These are phyloP conservation scores for Phytophthora pistaciae DNA, from an alignment of 352 stramenopile species.

Conservation along the genomic window DNA sequence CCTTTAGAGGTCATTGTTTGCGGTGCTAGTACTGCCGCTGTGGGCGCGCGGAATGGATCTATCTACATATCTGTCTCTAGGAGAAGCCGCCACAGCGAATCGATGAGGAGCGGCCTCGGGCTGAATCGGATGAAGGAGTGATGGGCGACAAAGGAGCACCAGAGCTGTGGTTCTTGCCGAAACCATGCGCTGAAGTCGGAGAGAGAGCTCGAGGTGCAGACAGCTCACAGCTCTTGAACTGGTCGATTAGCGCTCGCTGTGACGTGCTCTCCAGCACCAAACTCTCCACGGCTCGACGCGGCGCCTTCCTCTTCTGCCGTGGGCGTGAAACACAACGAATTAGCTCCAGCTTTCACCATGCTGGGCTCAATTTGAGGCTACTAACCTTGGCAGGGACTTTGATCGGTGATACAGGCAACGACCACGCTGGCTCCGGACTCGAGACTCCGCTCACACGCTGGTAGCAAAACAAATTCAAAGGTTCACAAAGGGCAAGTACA, in stretches of 20 bases:
- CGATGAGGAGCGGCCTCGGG: constrained; percentile 5
- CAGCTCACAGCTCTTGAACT: constrained; percentile 58
- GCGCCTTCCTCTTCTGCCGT: constrained; percentile 13
- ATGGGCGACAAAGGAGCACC: constrained; percentile 26
- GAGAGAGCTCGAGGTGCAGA: constrained; percentile 15
- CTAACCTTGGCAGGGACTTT: constrained; percentile 41
- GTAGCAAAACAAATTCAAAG: not conserved
- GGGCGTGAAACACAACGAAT: not conserved
- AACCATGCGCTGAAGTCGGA: not conserved
- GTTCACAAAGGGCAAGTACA: not conserved
- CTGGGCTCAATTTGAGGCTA: not conserved
- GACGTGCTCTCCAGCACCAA: constrained; percentile 58
- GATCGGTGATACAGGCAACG: constrained; percentile 61
- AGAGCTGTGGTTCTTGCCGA: not conserved
- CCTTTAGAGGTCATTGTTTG: constrained; percentile 1
- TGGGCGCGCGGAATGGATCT: not conserved
- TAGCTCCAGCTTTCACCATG: not conserved
- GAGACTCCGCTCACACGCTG: constrained; percentile 14
- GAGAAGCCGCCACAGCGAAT: constrained; percentile 48
- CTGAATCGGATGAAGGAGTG: constrained; percentile 14
- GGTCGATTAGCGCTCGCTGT: constrained; percentile 57
- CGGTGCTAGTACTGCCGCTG: not conserved
- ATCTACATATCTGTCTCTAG: not conserved
- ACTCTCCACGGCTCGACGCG: constrained; percentile 44
- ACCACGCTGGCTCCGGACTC: constrained; percentile 25